phyloP scores from a whole-genome alignment of 2,329 filamentous ascomycete genomes.

The Hortaea werneckii region DNA sequence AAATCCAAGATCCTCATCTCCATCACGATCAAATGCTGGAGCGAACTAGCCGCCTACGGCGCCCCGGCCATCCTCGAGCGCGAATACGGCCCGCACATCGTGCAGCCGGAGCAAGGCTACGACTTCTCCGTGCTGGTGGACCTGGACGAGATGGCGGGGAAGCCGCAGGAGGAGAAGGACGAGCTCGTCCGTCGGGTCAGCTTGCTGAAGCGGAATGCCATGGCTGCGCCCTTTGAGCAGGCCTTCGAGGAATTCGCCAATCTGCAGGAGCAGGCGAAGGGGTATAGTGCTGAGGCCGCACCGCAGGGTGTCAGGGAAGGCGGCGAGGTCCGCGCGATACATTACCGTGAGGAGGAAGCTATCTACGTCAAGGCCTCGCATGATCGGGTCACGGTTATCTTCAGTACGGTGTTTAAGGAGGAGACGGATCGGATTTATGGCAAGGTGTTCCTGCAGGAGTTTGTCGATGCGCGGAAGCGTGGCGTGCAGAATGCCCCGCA shows the following conservation, averaged over 20 bases:
- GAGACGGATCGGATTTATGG: conserved; percentile 96
- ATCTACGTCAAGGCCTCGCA: conserved; percentile 98
- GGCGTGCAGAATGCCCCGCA: conserved; percentile 98
- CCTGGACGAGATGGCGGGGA: conserved; percentile 72
- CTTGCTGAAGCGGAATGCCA: conserved; percentile 91
- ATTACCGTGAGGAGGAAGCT: conserved; percentile 97
- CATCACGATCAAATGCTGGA: conserved; percentile 88
- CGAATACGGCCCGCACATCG: conserved; percentile 90
- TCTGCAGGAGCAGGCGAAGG: conserved; percentile 76
- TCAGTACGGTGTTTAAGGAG: conserved; percentile 95
- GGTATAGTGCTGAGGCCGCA: conserved; percentile 87
- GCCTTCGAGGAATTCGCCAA: conserved; percentile 88
- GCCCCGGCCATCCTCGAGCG: conserved; percentile 83
- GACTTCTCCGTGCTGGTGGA: conserved; percentile 93
- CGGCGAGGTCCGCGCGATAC: conserved; percentile 87
- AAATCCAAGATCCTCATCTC: conserved; percentile 94
- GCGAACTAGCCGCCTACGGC: conserved; percentile 84
- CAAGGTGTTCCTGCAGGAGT: conserved; percentile 97
- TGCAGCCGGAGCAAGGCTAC: conserved; percentile 77
- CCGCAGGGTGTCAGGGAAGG: conserved; percentile 84
- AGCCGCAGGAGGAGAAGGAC: conserved; percentile 81
- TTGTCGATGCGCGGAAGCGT: conserved; percentile 87
- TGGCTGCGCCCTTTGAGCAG: conserved; percentile 96
- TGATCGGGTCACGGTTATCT: conserved; percentile 96
- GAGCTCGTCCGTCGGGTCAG: conserved; percentile 80